Percentiles rank a stretch among this genome's conserved stretches.
Conservation (phyloP, 2,329 filamentous ascomycete genomes). For the Dactylellina haptotyla region DNA sequence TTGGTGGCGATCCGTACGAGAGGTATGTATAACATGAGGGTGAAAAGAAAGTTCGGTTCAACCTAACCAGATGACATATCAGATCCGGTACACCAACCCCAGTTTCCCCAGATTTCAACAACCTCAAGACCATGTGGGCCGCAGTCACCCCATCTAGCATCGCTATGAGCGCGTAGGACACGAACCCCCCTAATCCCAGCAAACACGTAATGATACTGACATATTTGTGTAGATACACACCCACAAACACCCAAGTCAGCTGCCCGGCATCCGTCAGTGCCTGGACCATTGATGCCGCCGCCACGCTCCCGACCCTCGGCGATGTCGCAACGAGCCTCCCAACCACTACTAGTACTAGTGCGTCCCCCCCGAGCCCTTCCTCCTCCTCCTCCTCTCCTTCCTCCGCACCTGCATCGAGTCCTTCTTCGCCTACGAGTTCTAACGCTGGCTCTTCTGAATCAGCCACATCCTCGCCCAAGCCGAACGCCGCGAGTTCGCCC, state of each 20-base stretch:
- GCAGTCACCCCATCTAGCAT: slow-evolving; percentile 76
- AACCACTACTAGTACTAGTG: slow-evolving; percentile 36
- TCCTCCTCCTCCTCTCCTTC: slow-evolving; percentile 12
- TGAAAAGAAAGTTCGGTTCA: neutral
- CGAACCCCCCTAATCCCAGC: neutral
- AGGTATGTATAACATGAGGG: slow-evolving; percentile 19
- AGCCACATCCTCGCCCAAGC: slow-evolving; percentile 31
- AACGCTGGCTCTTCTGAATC: slow-evolving; percentile 27
- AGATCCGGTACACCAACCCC: slow-evolving; percentile 50
- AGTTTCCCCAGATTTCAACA: slow-evolving; percentile 76
- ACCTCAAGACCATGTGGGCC: slow-evolving; percentile 80
- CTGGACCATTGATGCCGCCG: slow-evolving; percentile 81
- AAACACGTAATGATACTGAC: neutral
- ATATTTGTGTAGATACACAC: slow-evolving; percentile 69
- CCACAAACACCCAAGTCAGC: slow-evolving; percentile 69
- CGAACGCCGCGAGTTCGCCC: slow-evolving; percentile 33
- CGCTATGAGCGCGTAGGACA: slow-evolving; percentile 62
- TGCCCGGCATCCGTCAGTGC: slow-evolving; percentile 74
- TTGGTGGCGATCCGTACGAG: slow-evolving; percentile 44
- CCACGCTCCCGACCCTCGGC: slow-evolving; percentile 76
- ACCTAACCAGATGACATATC: neutral
- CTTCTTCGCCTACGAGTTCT: slow-evolving; percentile 18
- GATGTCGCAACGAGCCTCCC: slow-evolving; percentile 61
- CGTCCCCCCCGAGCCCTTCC: slow-evolving; percentile 38
- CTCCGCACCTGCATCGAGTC: slow-evolving; percentile 19